Evolutionary conservation across 2,329 filamentous ascomycete species (phyloP).

Genomic region (Tolypocladium guangdongense): DNA sequence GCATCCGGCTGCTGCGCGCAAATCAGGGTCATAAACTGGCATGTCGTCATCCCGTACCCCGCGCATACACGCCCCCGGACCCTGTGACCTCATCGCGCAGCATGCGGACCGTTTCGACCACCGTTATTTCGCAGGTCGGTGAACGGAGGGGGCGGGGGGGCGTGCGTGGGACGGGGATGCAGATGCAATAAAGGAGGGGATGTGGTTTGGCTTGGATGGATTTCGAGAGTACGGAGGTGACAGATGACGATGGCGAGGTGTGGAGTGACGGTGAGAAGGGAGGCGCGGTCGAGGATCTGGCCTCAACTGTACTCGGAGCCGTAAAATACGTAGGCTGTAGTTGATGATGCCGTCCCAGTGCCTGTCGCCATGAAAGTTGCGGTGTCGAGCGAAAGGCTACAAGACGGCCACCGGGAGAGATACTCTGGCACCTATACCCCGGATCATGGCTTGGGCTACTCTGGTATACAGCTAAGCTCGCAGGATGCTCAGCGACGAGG

Average conservation of each 20-base stretch:
- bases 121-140: neutral
- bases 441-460: too few species aligned
- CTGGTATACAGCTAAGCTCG: too few species aligned
- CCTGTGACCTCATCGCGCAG: slow-evolving; percentile 19
- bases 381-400: too few species aligned
- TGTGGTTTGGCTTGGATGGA: neutral
- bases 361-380: too few species aligned
- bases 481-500: too few species aligned
- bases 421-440: too few species aligned
- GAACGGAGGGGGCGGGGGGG: neutral
- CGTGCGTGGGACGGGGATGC: neutral
- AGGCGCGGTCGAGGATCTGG: too few species aligned
- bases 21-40: neutral
- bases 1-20: neutral
- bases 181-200: neutral
- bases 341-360: too few species aligned
- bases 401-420: too few species aligned
- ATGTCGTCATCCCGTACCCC: neutral
- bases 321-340: neutral
- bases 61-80: neutral
- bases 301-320: too few species aligned
- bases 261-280: too few species aligned
- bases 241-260: neutral
- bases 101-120: neutral
- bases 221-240: neutral